Base-by-base conservation (phyloP, 2,329 filamentous ascomycete species). In the Septoria linicola region DNA sequence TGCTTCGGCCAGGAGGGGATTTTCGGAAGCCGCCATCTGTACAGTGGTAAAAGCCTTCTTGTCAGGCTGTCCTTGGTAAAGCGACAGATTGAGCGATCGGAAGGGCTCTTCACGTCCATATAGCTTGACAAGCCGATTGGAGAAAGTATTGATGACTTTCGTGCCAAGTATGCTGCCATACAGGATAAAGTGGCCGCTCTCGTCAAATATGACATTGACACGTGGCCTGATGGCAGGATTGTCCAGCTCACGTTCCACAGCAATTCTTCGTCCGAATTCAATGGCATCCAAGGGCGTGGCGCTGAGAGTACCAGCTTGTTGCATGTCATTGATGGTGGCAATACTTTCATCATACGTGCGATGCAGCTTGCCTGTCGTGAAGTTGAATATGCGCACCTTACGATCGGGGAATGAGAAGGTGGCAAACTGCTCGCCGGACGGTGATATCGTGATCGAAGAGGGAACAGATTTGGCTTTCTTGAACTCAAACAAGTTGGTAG, bases 331-430 rank as follows among this genome's bases (percentile, higher is more conserved):
- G 37, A 95, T 84, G 1, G 89, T 93, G 50, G 85, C 79, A 8
- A 99, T 78, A 3, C 92, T 97, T 68, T 99, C 93, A 63, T 99
- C 95, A 65, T 99, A 99, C 1, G 89, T 93, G 31, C 92, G 84
- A 63, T 92, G 85, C 3, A 99, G 79, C 70, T 95, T 96, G 8
- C 83, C 93, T 0, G 88, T 84, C 1, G 84, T 80, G 65, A 99
- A 99, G 63, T 99, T 90, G 67, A 99, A 99, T 14, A 99, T 74
- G 20, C 93, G 85, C 41, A 99, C 83, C 70, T 95, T 95, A 50
- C 93, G 84, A 70, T 99, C 93, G 0, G 93, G 95, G 61, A 96
- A 85, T 0, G 93, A 99, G 61, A 93, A 85, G 0, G 89, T 87
- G 1, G 87, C 89, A 65, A 99, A 93, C 53, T 90, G 88, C 51